Evolutionary conservation across 441 rosid genomes (phyloP).

Genomic region (Mallotus japonicus): DNA sequence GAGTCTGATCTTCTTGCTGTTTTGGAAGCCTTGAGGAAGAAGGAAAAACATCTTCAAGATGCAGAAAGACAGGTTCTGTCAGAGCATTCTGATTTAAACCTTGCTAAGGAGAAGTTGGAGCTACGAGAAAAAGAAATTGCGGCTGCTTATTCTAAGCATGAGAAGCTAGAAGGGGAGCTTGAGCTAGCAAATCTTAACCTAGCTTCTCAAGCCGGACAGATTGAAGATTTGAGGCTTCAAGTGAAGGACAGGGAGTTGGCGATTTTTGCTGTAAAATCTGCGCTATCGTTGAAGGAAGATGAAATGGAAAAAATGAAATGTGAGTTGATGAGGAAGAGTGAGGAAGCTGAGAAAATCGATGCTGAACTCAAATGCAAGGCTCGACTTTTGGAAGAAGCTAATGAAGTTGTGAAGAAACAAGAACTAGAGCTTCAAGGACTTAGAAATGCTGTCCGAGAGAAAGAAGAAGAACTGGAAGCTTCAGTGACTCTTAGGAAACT

Average conservation of each 20-base stretch:
- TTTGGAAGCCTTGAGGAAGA: conserved; percentile 55
- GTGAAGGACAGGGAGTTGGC: conserved; percentile 55
- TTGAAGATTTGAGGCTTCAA: conserved; percentile 55
- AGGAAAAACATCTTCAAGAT: conserved; percentile 66
- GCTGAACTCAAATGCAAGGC: conserved; percentile 53
- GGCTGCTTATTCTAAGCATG: conserved; percentile 50
- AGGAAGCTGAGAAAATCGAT: conserved; percentile 39
- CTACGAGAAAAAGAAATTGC: conserved; percentile 47
- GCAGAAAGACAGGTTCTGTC: conserved; percentile 52
- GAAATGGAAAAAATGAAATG: conserved; percentile 49
- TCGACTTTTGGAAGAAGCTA: conserved; percentile 54
- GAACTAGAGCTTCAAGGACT: conserved; percentile 56
- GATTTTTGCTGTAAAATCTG: conserved; percentile 39
- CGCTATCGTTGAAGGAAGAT: conserved; percentile 49
- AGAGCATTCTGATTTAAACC: conserved; percentile 50
- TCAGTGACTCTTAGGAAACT: conserved; percentile 38
- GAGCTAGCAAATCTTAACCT: conserved; percentile 48
- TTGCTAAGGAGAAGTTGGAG: conserved; percentile 52
- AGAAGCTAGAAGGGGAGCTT: conserved; percentile 55
- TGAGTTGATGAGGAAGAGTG: conserved; percentile 46
- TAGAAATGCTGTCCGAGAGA: conserved; percentile 42
- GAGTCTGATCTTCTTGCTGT: conserved; percentile 71
- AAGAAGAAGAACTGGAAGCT: conserved; percentile 58
- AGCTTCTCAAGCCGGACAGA: conserved; percentile 66
- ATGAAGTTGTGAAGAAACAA: conserved; percentile 62